phyloP scores from a whole-genome alignment of 2,329 filamentous ascomycete species.

The Calonectria pseudoreteaudii region DNA sequence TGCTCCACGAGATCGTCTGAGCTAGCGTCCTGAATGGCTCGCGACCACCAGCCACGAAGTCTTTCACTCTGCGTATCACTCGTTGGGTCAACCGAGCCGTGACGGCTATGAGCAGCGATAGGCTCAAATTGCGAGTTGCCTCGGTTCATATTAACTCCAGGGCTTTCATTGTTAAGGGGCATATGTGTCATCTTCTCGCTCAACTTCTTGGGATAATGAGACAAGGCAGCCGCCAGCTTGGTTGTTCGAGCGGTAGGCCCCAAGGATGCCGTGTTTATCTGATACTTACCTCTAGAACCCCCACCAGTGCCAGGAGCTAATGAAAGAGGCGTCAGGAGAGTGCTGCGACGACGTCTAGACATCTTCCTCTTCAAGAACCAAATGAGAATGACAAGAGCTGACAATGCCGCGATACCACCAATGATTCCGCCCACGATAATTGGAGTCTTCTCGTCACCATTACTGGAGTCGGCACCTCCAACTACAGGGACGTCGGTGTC shows the following conservation, averaged over 20 bases:
- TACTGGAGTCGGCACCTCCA: background rate
- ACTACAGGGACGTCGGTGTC: conserved; percentile 14
- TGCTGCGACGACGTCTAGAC: conserved; percentile 58
- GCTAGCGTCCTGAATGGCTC: conserved; percentile 53
- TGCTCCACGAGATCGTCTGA: conserved; percentile 52
- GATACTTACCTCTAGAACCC: conserved; percentile 31
- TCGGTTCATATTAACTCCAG: conserved; percentile 62
- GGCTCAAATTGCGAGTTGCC: conserved; percentile 65
- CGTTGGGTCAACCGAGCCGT: conserved; percentile 45
- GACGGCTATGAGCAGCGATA: conserved; percentile 51
- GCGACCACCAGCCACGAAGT: conserved; percentile 58
- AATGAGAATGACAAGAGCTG: conserved; percentile 59
- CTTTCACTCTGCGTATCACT: conserved; percentile 19
- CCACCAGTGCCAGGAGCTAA: conserved; percentile 40
- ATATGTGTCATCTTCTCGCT: conserved; percentile 32
- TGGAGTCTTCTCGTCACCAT: conserved; percentile 34
- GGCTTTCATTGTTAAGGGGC: conserved; percentile 44
- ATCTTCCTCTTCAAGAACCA: conserved; percentile 62
- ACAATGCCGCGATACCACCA: conserved; percentile 57
- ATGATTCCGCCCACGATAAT: conserved; percentile 65
- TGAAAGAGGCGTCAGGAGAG: conserved; percentile 62
- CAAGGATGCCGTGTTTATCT: conserved; percentile 58
- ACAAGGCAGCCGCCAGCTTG: conserved; percentile 45
- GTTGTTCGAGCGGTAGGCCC: conserved; percentile 59
- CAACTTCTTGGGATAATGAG: conserved; percentile 45